Evolutionary conservation across 495 filamentous ascomycete species (phyloP).

Genomic region (Aspergillus avenaceus): DNA sequence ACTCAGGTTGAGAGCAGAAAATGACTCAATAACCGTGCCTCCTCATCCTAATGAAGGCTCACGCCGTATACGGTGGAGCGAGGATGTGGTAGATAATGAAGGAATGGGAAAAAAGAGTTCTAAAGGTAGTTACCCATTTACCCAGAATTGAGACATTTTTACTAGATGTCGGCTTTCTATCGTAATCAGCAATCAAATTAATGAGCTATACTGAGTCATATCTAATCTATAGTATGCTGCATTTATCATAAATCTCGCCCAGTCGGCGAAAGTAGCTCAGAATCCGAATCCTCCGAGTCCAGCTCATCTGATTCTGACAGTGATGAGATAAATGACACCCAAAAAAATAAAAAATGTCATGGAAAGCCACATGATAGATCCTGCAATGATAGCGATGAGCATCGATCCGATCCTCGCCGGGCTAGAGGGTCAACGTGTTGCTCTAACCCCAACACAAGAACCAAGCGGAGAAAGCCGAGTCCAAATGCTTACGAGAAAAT

Average conservation of each 20-base stretch:
- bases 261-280: constrained; percentile 81
- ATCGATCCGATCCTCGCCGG: constrained; percentile 23
- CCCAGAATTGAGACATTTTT: neutral
- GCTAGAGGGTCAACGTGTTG: constrained; percentile 23
- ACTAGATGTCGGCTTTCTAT: neutral
- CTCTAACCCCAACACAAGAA: constrained; percentile 28
- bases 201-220: constrained; percentile 1
- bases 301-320: constrained; percentile 61
- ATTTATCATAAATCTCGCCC: constrained; percentile 88
- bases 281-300: constrained; percentile 61
- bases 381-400: constrained; percentile 4
- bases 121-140: constrained; percentile 61
- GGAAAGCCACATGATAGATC: neutral
- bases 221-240: constrained; percentile 72
- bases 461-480: constrained; percentile 59
- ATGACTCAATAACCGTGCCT: constrained; percentile 4
- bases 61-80: constrained; percentile 76
- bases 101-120: constrained; percentile 88
- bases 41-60: constrained; percentile 13
- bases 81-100: constrained; percentile 94
- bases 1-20: constrained; percentile 35
- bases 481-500: constrained; percentile 96
- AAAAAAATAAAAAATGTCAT: constrained; percentile 11
- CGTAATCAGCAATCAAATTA: neutral
- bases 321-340: constrained; percentile 40